Percentiles rank a stretch among this genome's conserved stretches.
phyloP scores from a whole-genome alignment of 495 filamentous ascomycete species.

The Annulohypoxylon nitens region DNA sequence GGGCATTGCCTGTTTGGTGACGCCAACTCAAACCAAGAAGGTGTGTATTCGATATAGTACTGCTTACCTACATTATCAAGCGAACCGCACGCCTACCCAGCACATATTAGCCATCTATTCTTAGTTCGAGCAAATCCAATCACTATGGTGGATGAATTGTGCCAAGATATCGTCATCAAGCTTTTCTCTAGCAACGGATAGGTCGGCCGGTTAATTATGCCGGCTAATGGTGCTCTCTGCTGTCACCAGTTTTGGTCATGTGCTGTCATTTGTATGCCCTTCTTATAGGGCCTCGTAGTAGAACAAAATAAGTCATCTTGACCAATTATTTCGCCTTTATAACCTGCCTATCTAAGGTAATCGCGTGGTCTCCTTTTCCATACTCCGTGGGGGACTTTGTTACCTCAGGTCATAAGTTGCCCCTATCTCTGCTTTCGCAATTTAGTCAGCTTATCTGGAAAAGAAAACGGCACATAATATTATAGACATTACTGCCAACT shows the following conservation, averaged over 20 bases:
- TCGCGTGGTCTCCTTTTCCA: conserved; percentile 17
- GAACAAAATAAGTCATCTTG: conserved; percentile 13
- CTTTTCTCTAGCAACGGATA: conserved; percentile 19
- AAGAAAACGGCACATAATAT: not conserved
- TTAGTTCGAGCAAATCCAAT: not conserved
- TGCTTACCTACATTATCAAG: not conserved
- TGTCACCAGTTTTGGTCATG: conserved; percentile 25
- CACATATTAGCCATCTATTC: not conserved
- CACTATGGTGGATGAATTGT: not conserved
- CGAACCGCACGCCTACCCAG: not conserved
- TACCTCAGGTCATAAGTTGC: conserved; percentile 11
- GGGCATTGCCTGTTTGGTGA: not conserved
- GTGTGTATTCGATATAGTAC: not conserved
- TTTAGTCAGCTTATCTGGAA: conserved; percentile 35
- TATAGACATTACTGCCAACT: not conserved
- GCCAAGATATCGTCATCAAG: conserved; percentile 30
- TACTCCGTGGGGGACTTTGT: not conserved
- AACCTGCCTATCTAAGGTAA: conserved; percentile 41
- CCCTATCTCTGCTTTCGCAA: conserved; percentile 8
- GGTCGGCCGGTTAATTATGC: conserved; percentile 36
- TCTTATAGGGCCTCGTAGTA: conserved; percentile 28
- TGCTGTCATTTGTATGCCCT: conserved; percentile 10
- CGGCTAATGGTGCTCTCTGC: conserved; percentile 23
- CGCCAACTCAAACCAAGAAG: not conserved
- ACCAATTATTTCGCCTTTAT: conserved; percentile 22